A percentile compares a stretch with the other conserved stretches of the same genome.
Conservation (phyloP, 768 basidiomycete genomes). For the Suillus variegatus region DNA sequence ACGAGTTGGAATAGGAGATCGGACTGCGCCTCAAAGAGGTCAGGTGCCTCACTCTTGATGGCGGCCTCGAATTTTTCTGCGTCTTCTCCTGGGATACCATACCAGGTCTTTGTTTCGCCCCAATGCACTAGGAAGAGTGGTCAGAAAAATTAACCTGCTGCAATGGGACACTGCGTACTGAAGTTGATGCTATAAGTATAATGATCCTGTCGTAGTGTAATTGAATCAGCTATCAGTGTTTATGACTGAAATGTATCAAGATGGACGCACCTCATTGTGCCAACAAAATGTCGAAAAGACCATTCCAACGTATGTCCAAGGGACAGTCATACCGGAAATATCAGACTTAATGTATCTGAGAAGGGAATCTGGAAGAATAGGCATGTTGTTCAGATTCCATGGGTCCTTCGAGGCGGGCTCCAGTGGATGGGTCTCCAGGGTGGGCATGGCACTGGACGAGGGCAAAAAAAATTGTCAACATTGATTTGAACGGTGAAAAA, state of each 20-base stretch:
- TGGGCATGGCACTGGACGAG: conserved; percentile 82
- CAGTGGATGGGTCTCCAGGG: conserved; percentile 89
- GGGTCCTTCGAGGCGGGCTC: conserved; percentile 86
- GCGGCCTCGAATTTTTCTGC: conserved; percentile 96
- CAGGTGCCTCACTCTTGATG: conserved; percentile 93
- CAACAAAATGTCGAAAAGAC: conserved; percentile 99
- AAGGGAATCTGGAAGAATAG: conserved; percentile 89
- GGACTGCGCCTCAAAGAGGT: conserved; percentile 97
- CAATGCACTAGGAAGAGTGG: conserved; percentile 75
- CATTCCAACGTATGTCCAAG: conserved; percentile 99
- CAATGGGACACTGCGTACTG: conserved; percentile 53
- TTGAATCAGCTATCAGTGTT: conserved; percentile 22
- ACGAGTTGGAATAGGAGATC: conserved; percentile 97
- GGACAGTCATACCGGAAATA: conserved; percentile 99
- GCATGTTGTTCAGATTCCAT: conserved; percentile 98
- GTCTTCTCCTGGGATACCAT: conserved; percentile 94
- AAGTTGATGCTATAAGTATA: conserved; percentile 97
- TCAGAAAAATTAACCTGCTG: conserved; percentile 15
- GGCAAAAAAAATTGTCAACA: conserved; percentile 7
- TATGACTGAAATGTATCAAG: conserved; percentile 18
- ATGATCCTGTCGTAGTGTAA: conserved; percentile 67
- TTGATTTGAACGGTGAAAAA: conserved; percentile 28
- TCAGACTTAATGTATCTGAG: conserved; percentile 98
- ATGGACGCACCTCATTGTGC: conserved; percentile 86
- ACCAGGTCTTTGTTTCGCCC: conserved; percentile 99